These are phyloP conservation scores for Trametes coccinea DNA, from an alignment of 768 basidiomycete genomes.

Conservation along the genomic window DNA sequence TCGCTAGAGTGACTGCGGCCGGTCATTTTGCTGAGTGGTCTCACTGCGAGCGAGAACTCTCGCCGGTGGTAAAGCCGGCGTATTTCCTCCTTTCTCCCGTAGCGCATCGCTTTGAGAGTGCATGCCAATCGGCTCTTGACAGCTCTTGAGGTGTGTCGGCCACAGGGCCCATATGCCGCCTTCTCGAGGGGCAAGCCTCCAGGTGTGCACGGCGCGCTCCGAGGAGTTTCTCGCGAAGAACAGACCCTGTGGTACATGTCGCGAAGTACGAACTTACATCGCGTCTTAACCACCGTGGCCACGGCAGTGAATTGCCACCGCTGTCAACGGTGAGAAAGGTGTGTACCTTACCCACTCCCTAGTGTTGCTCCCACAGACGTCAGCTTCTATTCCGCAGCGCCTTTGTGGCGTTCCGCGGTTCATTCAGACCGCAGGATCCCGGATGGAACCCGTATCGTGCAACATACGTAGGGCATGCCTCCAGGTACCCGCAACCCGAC, in stretches of 20 bases:
- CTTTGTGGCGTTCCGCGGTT: conserved; percentile 8
- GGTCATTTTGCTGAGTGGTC: too few relatives aligned
- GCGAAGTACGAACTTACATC: too few relatives aligned
- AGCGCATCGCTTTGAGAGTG: neutral
- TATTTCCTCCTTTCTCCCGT: neutral
- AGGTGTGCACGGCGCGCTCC: conserved; percentile 3
- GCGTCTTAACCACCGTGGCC: too few relatives aligned
- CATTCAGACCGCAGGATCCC: neutral
- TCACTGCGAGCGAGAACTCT: too few relatives aligned
- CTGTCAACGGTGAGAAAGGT: too few relatives aligned
- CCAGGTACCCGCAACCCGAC: conserved; percentile 7
- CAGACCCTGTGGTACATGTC: too few relatives aligned
- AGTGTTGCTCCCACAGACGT: neutral
- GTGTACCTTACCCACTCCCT: too few relatives aligned
- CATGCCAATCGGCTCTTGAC: neutral
- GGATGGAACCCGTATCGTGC: neutral
- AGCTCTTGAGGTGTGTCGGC: neutral
- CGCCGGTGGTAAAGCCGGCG: too few relatives aligned
- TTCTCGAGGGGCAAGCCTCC: neutral
- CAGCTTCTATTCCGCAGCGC: neutral
- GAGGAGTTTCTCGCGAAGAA: neutral
- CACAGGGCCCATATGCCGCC: neutral
- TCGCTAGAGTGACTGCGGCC: too few relatives aligned
- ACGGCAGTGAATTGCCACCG: too few relatives aligned
- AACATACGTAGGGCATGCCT: neutral